A percentile compares a stretch with the other conserved stretches of the same genome.
phyloP scores from a whole-genome alignment of 164 flowering plant species.

The Berberis thunbergii region DNA sequence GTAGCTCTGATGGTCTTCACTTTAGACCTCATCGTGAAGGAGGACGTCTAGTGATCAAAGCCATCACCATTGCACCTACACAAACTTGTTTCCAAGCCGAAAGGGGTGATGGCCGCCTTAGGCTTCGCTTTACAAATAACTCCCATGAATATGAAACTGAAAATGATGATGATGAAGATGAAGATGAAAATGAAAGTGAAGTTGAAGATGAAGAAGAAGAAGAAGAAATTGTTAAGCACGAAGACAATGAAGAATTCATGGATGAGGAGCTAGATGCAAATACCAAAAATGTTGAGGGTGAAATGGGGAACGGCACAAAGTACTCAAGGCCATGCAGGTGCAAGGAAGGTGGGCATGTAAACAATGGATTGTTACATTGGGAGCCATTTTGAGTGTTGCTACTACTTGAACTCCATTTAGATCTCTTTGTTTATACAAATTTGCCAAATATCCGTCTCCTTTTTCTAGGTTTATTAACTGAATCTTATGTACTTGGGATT shows the following conservation, averaged over 20 bases:
- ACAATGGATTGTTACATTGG: constrained; percentile 33
- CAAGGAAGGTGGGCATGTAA: constrained; percentile 39
- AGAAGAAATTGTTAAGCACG: background rate
- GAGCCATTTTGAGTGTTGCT: constrained; percentile 32
- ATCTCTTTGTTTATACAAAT: background rate
- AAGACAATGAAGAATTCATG: background rate
- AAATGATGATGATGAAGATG: constrained; percentile 6
- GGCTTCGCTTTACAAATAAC: constrained; percentile 22
- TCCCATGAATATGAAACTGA: background rate
- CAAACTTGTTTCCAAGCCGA: constrained; percentile 43
- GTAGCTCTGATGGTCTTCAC: constrained; percentile 31
- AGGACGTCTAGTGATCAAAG: constrained; percentile 59
- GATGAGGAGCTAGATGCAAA: constrained; percentile 15
- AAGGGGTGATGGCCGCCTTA: constrained; percentile 59
- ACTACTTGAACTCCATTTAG: constrained; percentile 5
- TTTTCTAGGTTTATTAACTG: background rate
- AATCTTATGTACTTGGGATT: too few species aligned
- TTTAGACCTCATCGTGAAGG: constrained; percentile 47
- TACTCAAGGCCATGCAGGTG: constrained; percentile 41
- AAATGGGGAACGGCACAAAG: constrained; percentile 24
- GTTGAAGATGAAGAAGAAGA: background rate
- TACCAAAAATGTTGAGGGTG: constrained; percentile 15
- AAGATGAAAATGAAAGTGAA: constrained; percentile 8
- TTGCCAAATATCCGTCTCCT: background rate
- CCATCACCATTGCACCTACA: constrained; percentile 28